Base-by-base conservation (phyloP, 805 yeast genomes). In the Scheffersomyces lignosus region DNA sequence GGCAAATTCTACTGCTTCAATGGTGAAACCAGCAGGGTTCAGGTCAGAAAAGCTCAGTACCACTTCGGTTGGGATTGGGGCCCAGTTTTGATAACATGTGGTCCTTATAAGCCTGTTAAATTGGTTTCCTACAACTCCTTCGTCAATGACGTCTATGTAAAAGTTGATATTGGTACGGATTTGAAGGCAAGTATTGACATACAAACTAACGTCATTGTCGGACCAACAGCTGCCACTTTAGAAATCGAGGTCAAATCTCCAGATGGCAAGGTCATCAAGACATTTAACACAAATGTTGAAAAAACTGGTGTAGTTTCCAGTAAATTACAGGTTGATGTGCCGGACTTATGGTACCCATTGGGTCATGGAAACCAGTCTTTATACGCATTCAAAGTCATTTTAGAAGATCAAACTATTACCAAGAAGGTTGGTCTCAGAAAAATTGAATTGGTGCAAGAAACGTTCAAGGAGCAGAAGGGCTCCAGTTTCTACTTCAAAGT, bases 21-120 rank as follows among this genome's bases (percentile, higher is more conserved):
- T 40, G 78, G 77, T 3, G 77, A 73, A 13, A 40, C 66, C 7
- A 51, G 64, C 31, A 56, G 80, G 26, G 51, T 68, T 36, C 66
- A 71, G 35, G 64, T 69, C 13, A 57, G 81, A 43, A 75, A 75
- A 47, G 76, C 80, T 1, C 80, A 73, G 48, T 74, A 74, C 46
- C 77, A 73, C 41, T 75, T 60, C 45, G 80, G 81, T 2, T 75
- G 80, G 81, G 81, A 75, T 49, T 75, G 80, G 81, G 80, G 79
- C 14, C 75, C 75, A 5, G 37, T 57, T 3, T 49, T 69, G 33
- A 53, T 71, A 50, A 61, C 73, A 3, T 67, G 75, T 48, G 78
- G 78, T 8, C 73, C 73, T 2, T 71, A 60, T 38, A 52, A 56
- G 31, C 73, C 71, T 0, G 58, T 73, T 4, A 44, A 39, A 16